Evolutionary conservation across 1,284 basidiomycete species (phyloP).

Genomic region (Cryptococcus neoformans): DNA sequence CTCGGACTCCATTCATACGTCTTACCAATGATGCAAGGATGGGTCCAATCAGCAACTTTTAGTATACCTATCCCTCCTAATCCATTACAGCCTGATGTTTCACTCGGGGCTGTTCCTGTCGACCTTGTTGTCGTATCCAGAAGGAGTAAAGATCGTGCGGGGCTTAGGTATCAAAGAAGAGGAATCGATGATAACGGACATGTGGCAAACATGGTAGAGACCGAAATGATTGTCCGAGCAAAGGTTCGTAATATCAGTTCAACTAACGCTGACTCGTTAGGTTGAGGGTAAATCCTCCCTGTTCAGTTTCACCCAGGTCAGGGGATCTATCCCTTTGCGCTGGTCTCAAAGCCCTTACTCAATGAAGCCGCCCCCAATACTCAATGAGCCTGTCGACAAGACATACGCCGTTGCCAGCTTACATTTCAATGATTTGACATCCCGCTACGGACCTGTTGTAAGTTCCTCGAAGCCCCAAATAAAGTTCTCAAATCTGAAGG

Average conservation of each 20-base stretch:
- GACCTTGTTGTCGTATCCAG: conserved; percentile 54
- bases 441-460: conserved; percentile 74
- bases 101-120: conserved; percentile 38
- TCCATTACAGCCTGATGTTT: conserved; percentile 21
- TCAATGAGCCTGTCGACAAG: conserved; percentile 73
- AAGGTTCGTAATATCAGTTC: conserved; percentile 53
- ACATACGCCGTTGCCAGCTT: conserved; percentile 66
- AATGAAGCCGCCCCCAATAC: conserved; percentile 80
- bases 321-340: conserved; percentile 86
- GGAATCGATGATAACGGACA: conserved; percentile 55
- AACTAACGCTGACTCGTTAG: conserved; percentile 14
- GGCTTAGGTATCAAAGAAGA: conserved; percentile 56
- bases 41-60: conserved; percentile 69
- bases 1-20: conserved; percentile 68
- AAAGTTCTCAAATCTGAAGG: not conserved
- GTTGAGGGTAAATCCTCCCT: conserved; percentile 65
- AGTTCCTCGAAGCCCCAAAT: conserved; percentile 14
- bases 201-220: conserved; percentile 58
- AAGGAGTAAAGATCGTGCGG: conserved; percentile 54
- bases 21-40: conserved; percentile 85
- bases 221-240: conserved; percentile 66
- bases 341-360: conserved; percentile 73
- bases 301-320: conserved; percentile 82
- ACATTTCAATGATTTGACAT: conserved; percentile 69
- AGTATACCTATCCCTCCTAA: conserved; percentile 54